These are phyloP conservation scores for Spongospora subterranea DNA, from an alignment of 208 protist species.

Conservation along the genomic window DNA sequence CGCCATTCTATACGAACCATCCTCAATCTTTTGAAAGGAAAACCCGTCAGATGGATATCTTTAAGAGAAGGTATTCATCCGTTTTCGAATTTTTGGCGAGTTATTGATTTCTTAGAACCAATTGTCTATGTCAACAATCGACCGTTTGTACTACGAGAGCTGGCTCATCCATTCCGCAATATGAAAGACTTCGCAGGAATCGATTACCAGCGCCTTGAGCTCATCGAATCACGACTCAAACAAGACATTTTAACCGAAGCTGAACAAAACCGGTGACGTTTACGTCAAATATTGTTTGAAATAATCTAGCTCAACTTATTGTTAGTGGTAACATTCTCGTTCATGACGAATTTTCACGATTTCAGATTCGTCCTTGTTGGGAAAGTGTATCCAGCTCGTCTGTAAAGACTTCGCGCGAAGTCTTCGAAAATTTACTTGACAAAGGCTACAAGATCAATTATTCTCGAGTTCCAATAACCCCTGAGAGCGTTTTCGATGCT, in stretches of 20 bases:
- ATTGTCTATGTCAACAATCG: conserved; percentile 48
- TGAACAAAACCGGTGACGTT: neutral
- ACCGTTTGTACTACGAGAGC: conserved; percentile 27
- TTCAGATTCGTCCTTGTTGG: conserved; percentile 37
- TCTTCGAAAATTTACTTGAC: neutral
- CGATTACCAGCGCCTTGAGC: conserved; percentile 41
- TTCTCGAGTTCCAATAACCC: conserved; percentile 18
- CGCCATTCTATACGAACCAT: conserved; percentile 49
- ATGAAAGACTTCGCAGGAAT: conserved; percentile 53
- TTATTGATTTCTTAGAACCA: neutral
- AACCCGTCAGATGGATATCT: conserved; percentile 13
- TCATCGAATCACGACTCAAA: conserved; percentile 9
- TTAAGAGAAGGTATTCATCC: neutral
- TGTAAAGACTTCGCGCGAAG: conserved; percentile 33
- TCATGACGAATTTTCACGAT: conserved; percentile 5
- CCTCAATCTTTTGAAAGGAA: conserved; percentile 42
- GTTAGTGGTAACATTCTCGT: conserved; percentile 10
- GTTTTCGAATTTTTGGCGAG: neutral
- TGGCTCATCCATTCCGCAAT: conserved; percentile 43
- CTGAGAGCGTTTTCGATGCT: conserved; percentile 31
- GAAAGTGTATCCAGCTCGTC: conserved; percentile 4
- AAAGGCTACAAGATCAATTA: conserved; percentile 36
- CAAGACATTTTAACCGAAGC: conserved; percentile 50
- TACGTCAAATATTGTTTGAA: neutral
- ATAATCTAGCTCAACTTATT: neutral